These are phyloP conservation scores for Clonostachys chloroleuca DNA, from an alignment of 2,329 filamentous ascomycete genomes.

Conservation along the genomic window DNA sequence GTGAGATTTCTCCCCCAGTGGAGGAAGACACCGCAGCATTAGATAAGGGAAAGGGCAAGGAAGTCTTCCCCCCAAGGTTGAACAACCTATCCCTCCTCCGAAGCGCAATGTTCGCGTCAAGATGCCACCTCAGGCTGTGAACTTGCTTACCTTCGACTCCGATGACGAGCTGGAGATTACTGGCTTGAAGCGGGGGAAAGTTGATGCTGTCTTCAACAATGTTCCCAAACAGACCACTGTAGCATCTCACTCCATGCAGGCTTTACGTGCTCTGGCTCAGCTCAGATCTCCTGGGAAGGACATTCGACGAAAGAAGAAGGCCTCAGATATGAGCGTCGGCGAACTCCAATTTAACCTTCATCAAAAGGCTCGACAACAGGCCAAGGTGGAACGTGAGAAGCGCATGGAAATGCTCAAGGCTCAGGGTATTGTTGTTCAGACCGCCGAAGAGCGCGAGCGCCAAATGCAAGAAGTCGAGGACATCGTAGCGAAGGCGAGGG, in stretches of 20 bases:
- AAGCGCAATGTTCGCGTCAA: slow-evolving; percentile 48
- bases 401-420: slow-evolving; percentile 72
- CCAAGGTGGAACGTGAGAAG: slow-evolving; percentile 70
- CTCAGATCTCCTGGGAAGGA: slow-evolving; percentile 59
- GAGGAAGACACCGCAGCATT: slow-evolving; percentile 17
- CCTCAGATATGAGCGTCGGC: slow-evolving; percentile 58
- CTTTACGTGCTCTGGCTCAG: slow-evolving; percentile 71
- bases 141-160: slow-evolving; percentile 34
- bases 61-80: slow-evolving; percentile 12
- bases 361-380: slow-evolving; percentile 74
- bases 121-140: slow-evolving; percentile 32
- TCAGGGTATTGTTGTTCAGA: slow-evolving; percentile 78
- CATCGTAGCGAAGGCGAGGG: slow-evolving; percentile 77
- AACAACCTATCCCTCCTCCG: slow-evolving; percentile 16
- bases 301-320: slow-evolving; percentile 34
- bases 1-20: neutral
- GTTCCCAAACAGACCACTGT: slow-evolving; percentile 58
- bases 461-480: slow-evolving; percentile 84
- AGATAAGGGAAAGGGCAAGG: slow-evolving; percentile 61
- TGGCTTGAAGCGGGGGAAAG: slow-evolving; percentile 39
- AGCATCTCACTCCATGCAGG: slow-evolving; percentile 59
- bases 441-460: slow-evolving; percentile 78
- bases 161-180: slow-evolving; percentile 64
- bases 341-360: slow-evolving; percentile 67
- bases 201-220: slow-evolving; percentile 66